These are phyloP conservation scores for Echinochloa phyllopogon DNA, from an alignment of 176 grass and related monocot species.

Conservation along the genomic window DNA sequence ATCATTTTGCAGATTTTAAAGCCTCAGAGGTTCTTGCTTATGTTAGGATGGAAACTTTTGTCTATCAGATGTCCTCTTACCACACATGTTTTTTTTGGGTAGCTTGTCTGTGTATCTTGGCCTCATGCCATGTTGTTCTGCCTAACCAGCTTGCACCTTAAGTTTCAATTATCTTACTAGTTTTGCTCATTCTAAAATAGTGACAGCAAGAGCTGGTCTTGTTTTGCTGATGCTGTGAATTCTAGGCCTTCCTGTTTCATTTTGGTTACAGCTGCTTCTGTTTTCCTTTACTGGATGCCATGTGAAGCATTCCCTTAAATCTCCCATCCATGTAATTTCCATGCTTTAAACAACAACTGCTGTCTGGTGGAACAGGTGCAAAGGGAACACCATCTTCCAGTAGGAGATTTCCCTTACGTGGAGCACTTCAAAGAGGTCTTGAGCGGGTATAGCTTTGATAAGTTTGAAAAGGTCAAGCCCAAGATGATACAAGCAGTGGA, in stretches of 20 bases:
- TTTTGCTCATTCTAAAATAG: neutral
- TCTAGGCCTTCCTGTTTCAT: neutral
- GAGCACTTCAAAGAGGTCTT: constrained; percentile 91
- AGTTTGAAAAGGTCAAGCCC: constrained; percentile 94
- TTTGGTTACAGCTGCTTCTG: neutral
- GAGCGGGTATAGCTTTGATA: constrained; percentile 84
- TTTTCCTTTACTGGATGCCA: neutral
- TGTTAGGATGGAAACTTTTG: neutral
- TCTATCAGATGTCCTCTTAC: neutral
- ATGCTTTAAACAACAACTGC: neutral
- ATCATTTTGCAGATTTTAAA: constrained; percentile 18
- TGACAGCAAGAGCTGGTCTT: neutral
- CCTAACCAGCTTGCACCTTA: neutral
- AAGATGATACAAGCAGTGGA: constrained; percentile 92
- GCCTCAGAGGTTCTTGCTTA: neutral
- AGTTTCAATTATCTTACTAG: neutral
- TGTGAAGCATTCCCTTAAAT: constrained; percentile 21
- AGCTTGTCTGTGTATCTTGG: neutral
- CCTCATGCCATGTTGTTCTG: neutral
- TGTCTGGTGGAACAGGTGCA: constrained; percentile 68
- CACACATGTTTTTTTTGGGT: neutral
- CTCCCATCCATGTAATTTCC: constrained; percentile 9
- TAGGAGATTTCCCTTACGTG: constrained; percentile 86
- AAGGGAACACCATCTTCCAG: constrained; percentile 79
- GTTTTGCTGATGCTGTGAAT: neutral